Conservation (phyloP, 75 land plant genomes). For the Pinus albicaulis region DNA sequence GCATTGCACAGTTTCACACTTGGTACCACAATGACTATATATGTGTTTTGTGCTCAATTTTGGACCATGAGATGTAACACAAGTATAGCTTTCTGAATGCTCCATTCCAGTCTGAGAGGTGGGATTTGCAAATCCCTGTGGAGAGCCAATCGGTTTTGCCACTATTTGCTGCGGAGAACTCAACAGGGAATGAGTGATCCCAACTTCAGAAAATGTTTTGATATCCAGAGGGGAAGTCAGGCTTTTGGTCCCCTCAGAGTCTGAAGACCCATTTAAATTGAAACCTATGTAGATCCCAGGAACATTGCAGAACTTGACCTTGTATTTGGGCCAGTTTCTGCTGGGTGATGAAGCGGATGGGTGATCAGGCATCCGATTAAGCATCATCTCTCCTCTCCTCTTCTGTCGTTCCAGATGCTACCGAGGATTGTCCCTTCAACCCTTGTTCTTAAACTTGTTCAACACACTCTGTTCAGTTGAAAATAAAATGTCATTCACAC, state of each 20-base stretch:
- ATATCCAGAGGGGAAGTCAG: slow-evolving; percentile 12
- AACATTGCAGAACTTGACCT: not conserved
- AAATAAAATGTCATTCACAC: not conserved
- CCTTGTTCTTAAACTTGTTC: slow-evolving; percentile 1
- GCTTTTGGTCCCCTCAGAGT: not conserved
- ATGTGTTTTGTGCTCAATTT: not conserved
- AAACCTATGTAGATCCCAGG: slow-evolving; percentile 2
- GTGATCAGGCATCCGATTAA: slow-evolving; percentile 1
- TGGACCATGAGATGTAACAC: slow-evolving; percentile 26
- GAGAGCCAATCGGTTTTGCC: slow-evolving; percentile 6
- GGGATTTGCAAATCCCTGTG: not conserved
- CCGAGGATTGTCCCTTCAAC: not conserved
- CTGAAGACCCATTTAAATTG: not conserved
- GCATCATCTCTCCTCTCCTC: not conserved
- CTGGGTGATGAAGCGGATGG: not conserved
- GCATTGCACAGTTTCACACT: too few relatives aligned
- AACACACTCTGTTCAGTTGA: not conserved
- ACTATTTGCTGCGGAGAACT: not conserved
- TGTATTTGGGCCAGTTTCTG: not conserved
- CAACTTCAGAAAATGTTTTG: slow-evolving; percentile 1
- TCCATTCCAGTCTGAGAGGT: slow-evolving; percentile 6
- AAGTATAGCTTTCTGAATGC: slow-evolving; percentile 35
- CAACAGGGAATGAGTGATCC: not conserved
- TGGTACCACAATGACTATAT: too few relatives aligned
- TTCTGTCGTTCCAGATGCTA: not conserved